A percentile compares a stretch with the other conserved stretches of the same genome.
Conservation (phyloP, 2,329 filamentous ascomycete genomes). For the Mollisia scopiformis region DNA sequence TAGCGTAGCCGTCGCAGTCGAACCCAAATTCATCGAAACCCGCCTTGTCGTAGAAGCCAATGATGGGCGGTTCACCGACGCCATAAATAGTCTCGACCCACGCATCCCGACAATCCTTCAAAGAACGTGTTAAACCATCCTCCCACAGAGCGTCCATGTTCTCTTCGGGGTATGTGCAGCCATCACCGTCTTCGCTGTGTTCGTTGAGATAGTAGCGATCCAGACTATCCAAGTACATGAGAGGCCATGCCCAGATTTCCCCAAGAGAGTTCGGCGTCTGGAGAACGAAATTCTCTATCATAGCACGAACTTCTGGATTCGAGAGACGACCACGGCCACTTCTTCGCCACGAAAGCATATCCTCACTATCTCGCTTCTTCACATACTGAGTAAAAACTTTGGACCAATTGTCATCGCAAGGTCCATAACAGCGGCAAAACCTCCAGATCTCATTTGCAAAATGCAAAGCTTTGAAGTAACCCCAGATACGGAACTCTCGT, state of each 20-base stretch:
- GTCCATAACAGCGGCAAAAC: not conserved
- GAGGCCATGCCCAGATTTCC: no score
- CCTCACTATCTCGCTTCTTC: not conserved
- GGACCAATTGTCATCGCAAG: not conserved
- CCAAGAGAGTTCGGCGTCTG: no score
- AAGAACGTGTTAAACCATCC: not conserved
- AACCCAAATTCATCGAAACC: not conserved
- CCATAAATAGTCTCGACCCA: not conserved
- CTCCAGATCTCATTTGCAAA: not conserved
- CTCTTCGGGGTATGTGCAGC: no score
- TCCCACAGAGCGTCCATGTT: no score
- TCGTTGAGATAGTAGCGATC: no score
- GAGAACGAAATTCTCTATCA: no score
- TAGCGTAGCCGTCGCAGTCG: not conserved
- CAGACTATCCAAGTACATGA: no score
- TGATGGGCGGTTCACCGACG: not conserved
- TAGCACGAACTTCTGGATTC: no score
- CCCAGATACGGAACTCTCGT: not conserved
- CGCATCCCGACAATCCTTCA: not conserved
- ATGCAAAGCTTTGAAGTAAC: not conserved
- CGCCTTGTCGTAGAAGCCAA: not conserved
- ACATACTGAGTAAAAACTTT: not conserved
- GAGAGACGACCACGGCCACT: no score
- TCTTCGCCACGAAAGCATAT: no score
- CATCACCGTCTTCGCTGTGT: no score